phyloP scores from a whole-genome alignment of 768 basidiomycete genomes.

The Tephrocybe sp. region DNA sequence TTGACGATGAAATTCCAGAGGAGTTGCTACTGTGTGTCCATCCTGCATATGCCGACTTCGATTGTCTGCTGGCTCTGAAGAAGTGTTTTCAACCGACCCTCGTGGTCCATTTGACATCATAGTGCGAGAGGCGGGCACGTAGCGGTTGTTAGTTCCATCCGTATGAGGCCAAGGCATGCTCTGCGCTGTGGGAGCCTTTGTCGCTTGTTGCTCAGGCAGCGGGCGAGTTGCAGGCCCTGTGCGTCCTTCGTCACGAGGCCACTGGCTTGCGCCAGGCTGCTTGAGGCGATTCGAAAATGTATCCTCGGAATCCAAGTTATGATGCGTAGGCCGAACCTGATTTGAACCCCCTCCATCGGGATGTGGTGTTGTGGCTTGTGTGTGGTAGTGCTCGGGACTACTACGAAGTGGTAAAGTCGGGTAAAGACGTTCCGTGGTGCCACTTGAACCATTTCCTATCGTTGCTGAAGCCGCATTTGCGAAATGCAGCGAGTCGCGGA shows the following conservation, averaged over 20 bases:
- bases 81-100: not conserved
- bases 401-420: conserved; percentile 17
- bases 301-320: conserved; percentile 1
- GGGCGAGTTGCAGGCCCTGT: conserved; percentile 4
- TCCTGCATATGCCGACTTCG: conserved; percentile 8
- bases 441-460: not conserved
- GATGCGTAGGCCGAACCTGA: not conserved
- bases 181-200: conserved; percentile 15
- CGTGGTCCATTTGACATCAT: conserved; percentile 9
- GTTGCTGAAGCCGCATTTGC: not conserved
- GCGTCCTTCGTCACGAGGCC: not conserved
- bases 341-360: not conserved
- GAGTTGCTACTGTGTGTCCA: conserved; percentile 7
- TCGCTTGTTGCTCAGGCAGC: conserved; percentile 3
- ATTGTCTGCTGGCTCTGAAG: conserved; percentile 2
- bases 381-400: conserved; percentile 20
- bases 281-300: conserved; percentile 8
- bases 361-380: not conserved
- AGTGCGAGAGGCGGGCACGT: conserved; percentile 21
- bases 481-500: conserved; percentile 7
- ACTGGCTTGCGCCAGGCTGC: conserved; percentile 9
- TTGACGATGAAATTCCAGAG: conserved; percentile 9
- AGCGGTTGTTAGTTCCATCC: conserved; percentile 14
- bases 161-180: not conserved
- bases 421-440: conserved; percentile 12